These are phyloP conservation scores for Lecanosticta acicola DNA, from an alignment of 2,329 filamentous ascomycete genomes.

Conservation along the genomic window DNA sequence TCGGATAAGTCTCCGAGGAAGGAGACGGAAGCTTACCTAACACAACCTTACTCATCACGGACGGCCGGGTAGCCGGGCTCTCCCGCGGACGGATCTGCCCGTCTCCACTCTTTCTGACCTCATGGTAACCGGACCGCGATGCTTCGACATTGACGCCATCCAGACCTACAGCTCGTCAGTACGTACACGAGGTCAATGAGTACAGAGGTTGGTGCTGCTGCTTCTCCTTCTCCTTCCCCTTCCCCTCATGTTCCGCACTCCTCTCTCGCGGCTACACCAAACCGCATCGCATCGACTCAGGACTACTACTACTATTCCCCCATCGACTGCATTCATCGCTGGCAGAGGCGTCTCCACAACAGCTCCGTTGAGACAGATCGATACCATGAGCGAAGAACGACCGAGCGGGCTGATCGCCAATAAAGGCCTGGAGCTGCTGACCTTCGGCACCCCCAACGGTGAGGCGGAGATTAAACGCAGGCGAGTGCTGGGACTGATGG, in stretches of 20 bases:
- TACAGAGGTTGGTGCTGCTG: constrained; percentile 12
- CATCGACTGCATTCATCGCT: background rate
- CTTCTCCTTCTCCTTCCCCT: background rate
- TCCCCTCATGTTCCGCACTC: constrained; percentile 25
- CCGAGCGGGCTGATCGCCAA: constrained; percentile 56
- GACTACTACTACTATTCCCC: constrained; percentile 12
- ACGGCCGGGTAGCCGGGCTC: too few relatives aligned
- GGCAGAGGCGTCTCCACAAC: constrained; percentile 13
- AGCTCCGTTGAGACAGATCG: constrained; percentile 2
- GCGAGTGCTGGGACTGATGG: background rate
- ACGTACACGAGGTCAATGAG: constrained; percentile 12
- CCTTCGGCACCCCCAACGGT: constrained; percentile 47
- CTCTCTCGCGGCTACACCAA: constrained; percentile 25
- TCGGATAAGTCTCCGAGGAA: too few relatives aligned
- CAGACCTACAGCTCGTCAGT: too few relatives aligned
- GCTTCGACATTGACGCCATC: too few relatives aligned
- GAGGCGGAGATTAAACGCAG: constrained; percentile 11
- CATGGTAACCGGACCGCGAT: too few relatives aligned
- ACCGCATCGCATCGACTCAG: constrained; percentile 22
- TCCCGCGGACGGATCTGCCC: too few relatives aligned
- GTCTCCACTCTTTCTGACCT: too few relatives aligned
- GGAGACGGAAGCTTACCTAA: too few relatives aligned
- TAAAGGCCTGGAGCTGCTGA: constrained; percentile 61
- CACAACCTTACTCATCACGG: too few relatives aligned
- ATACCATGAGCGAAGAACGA: constrained; percentile 28